Conservation (phyloP, 176 grass and related monocot species). For the Zizania latifolia region DNA sequence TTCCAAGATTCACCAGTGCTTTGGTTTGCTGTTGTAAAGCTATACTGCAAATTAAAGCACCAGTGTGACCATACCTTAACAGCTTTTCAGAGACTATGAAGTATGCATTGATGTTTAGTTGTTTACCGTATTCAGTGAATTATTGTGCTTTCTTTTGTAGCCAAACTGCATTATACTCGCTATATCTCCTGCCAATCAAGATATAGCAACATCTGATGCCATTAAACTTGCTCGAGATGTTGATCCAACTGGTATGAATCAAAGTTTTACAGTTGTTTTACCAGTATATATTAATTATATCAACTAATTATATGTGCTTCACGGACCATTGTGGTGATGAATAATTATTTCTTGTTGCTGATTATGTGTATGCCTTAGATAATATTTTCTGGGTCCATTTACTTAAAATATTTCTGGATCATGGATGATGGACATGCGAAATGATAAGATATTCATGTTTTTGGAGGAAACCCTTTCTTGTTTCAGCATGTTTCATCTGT, state of each 20-base stretch:
- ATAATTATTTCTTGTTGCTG: background rate
- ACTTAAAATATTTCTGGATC: background rate
- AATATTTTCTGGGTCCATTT: background rate
- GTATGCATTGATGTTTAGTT: background rate
- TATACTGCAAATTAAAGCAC: background rate
- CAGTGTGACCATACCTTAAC: background rate
- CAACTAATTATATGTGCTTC: background rate
- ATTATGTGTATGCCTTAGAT: background rate
- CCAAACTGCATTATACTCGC: constrained; percentile 83
- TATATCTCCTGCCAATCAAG: constrained; percentile 93
- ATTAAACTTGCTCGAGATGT: constrained; percentile 90
- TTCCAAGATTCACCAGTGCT: background rate
- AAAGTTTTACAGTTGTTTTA: constrained; percentile 3
- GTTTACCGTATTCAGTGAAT: background rate
- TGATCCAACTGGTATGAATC: constrained; percentile 65
- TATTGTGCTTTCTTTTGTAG: constrained; percentile 44
- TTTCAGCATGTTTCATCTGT: background rate
- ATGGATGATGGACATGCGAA: background rate
- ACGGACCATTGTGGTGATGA: background rate
- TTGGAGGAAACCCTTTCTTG: background rate
- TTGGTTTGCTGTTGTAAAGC: constrained; percentile 5
- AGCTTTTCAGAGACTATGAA: background rate
- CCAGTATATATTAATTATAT: background rate
- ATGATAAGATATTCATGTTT: background rate
- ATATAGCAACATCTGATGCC: constrained; percentile 96